Percentiles rank a stretch among this genome's conserved stretches.
Evolutionary conservation across 768 basidiomycete species (phyloP).

Genomic region (Strobilomyces dryophilus): DNA sequence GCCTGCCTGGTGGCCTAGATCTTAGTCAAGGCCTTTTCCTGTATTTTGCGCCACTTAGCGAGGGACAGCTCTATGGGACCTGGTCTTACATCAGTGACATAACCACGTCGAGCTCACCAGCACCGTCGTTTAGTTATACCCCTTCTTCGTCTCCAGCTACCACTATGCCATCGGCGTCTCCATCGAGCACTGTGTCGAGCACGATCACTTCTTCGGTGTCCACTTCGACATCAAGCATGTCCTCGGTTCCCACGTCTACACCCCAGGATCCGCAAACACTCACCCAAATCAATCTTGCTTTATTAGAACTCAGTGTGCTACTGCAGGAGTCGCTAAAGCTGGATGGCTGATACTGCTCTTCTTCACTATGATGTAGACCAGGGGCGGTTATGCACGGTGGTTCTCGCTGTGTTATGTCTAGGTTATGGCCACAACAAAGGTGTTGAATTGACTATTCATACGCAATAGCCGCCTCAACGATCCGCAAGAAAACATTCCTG

Average conservation of each 20-base stretch:
- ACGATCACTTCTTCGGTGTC: slow-evolving; percentile 11
- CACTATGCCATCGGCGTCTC: slow-evolving; percentile 6
- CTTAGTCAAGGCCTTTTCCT: slow-evolving; percentile 43
- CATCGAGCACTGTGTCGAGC: slow-evolving; percentile 4
- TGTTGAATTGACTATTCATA: slow-evolving; percentile 8
- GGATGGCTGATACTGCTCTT: background rate
- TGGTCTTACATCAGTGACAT: slow-evolving; percentile 37
- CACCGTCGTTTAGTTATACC: slow-evolving; percentile 18
- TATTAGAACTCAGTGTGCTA: slow-evolving; percentile 23
- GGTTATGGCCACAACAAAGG: background rate
- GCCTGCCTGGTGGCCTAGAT: slow-evolving; percentile 42
- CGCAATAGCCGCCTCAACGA: slow-evolving; percentile 31
- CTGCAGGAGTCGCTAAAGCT: slow-evolving; percentile 12
- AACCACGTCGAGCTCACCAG: slow-evolving; percentile 16
- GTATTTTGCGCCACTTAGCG: slow-evolving; percentile 31
- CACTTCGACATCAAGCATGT: slow-evolving; percentile 3
- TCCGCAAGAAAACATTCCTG: slow-evolving; percentile 30
- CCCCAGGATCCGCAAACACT: slow-evolving; percentile 21
- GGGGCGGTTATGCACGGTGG: background rate
- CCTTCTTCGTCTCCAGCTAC: slow-evolving; percentile 18
- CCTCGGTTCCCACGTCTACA: slow-evolving; percentile 14
- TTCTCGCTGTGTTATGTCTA: background rate
- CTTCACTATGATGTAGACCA: background rate
- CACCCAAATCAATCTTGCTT: slow-evolving; percentile 20
- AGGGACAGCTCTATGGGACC: slow-evolving; percentile 35